Base-by-base conservation (phyloP, 1,139 yeast species). In the Yamadazyma siamensis region DNA sequence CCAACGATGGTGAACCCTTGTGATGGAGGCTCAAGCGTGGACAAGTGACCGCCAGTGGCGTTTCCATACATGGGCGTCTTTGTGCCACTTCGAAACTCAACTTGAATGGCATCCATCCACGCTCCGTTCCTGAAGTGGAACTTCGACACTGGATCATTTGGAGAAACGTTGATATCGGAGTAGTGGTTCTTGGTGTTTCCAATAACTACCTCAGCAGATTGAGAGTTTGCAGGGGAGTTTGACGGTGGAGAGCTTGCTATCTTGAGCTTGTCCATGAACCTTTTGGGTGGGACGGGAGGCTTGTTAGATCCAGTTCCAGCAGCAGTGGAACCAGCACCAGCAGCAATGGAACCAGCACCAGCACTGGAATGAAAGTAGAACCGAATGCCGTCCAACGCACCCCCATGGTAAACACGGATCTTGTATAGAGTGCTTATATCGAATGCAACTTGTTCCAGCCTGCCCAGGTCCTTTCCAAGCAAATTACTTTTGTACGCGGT, bases 31-130 rank as follows among this genome's bases (percentile, higher is more conserved):
- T 64, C 62, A 25, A 87, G 57, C 15, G 71, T 66, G 20, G 78
- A 74, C 17, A 68, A 52, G 28, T 77, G 74, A 2, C 96, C 96
- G 5, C 95, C 95, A 12, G 59, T 56, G 2, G 61, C 53, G 27
- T 77, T 77, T 14, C 95, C 95, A 38, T 58, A 65, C 72, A 73
- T 60, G 1, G 63, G 61, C 13, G 82, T 70, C 4, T 50, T 40
- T 33, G 74, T 62, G 1, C 87, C 87, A 21, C 59, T 64, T 24
- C 58, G 46, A 15, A 72, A 71, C 39, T 65, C 73, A 13, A 94
- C 75, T 48, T 84, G 94, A 13, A 86, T 60, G 1, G 83, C 95
- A 61, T 91, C 97, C 11, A 91, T 65, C 96, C 97, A 91, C 2
- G 73, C 80, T 5, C 97, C 97, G 30, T 78, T 67, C 40, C 95